Evolutionary conservation across 345 rosid genomes (phyloP).

Genomic region (Camelina neglecta): DNA sequence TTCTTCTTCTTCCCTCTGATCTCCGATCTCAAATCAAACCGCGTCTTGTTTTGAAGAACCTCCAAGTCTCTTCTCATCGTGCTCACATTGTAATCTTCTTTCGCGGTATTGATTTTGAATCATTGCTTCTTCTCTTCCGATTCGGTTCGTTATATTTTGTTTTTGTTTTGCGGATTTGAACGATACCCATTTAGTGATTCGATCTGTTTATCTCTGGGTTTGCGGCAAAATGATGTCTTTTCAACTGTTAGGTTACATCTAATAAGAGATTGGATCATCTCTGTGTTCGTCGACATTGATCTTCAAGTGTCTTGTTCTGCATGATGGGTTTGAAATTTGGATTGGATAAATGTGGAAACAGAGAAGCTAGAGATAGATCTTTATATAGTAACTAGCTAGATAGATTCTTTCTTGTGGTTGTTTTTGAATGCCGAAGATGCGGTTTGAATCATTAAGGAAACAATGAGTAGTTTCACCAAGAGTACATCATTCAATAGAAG

Average conservation of each 20-base stretch:
- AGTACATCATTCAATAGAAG: conserved; percentile 57
- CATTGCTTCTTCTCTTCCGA: conserved; percentile 22
- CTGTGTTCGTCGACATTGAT: conserved; percentile 30
- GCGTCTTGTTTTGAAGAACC: conserved; percentile 16
- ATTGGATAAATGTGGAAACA: conserved; percentile 11
- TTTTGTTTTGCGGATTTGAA: conserved; percentile 1
- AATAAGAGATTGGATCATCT: conserved; percentile 36
- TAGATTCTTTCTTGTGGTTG: neutral
- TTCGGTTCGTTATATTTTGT: neutral
- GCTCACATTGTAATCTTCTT: conserved; percentile 4
- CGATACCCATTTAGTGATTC: conserved; percentile 32
- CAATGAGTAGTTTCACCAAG: conserved; percentile 56
- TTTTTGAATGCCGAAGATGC: conserved; percentile 26
- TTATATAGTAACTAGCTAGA: conserved; percentile 10
- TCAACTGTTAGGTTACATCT: conserved; percentile 24
- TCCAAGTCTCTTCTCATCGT: conserved; percentile 25
- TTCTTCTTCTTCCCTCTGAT: neutral
- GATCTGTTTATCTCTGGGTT: conserved; percentile 28
- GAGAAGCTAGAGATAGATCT: conserved; percentile 15
- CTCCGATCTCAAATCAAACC: conserved; percentile 39
- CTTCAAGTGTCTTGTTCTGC: conserved; percentile 27
- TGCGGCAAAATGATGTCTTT: conserved; percentile 27
- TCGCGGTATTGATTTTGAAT: conserved; percentile 16
- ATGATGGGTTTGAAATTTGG: conserved; percentile 29
- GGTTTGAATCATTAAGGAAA: conserved; percentile 44